Percentiles rank a stretch among this genome's conserved stretches.
Conservation (phyloP, 1,284 basidiomycete genomes). For the Ustilago curta region DNA sequence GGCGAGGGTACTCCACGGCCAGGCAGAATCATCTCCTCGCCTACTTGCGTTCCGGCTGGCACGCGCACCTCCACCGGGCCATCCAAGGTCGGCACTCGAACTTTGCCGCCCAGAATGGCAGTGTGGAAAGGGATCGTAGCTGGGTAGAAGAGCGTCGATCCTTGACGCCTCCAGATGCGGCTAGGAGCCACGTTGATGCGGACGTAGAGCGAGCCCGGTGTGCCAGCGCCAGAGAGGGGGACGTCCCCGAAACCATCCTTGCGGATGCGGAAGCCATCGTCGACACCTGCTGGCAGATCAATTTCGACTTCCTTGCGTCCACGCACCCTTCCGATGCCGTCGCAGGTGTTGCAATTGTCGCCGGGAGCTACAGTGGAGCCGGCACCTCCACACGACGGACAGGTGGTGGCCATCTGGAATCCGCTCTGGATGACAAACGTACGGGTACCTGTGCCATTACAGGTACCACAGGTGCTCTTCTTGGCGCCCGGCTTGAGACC, state of each 20-base stretch:
- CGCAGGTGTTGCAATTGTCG: slow-evolving; percentile 83
- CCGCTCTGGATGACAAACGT: slow-evolving; percentile 93
- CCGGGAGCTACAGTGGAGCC: slow-evolving; percentile 84
- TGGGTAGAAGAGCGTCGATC: slow-evolving; percentile 89
- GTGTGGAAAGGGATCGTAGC: slow-evolving; percentile 91
- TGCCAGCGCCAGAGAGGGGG: slow-evolving; percentile 77
- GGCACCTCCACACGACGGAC: slow-evolving; percentile 83
- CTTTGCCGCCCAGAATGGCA: slow-evolving; percentile 89
- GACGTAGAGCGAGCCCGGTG: slow-evolving; percentile 85
- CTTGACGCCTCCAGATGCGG: slow-evolving; percentile 89
- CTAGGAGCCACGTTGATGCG: slow-evolving; percentile 86
- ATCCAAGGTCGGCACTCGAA: slow-evolving; percentile 93
- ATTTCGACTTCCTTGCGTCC: slow-evolving; percentile 83
- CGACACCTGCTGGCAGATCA: slow-evolving; percentile 83
- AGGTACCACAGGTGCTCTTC: slow-evolving; percentile 82
- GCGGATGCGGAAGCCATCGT: slow-evolving; percentile 94
- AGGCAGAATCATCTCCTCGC: slow-evolving; percentile 95
- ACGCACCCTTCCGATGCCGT: slow-evolving; percentile 88
- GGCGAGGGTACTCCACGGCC: slow-evolving; percentile 83
- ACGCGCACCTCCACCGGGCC: slow-evolving; percentile 95
- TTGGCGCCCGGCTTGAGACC: slow-evolving; percentile 90
- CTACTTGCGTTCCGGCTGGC: slow-evolving; percentile 92
- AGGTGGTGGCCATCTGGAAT: slow-evolving; percentile 97
- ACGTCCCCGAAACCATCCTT: slow-evolving; percentile 87
- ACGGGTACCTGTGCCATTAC: slow-evolving; percentile 86